Base-by-base conservation (phyloP, 352 stramenopile genomes). In the Saprolegnia diclina region DNA sequence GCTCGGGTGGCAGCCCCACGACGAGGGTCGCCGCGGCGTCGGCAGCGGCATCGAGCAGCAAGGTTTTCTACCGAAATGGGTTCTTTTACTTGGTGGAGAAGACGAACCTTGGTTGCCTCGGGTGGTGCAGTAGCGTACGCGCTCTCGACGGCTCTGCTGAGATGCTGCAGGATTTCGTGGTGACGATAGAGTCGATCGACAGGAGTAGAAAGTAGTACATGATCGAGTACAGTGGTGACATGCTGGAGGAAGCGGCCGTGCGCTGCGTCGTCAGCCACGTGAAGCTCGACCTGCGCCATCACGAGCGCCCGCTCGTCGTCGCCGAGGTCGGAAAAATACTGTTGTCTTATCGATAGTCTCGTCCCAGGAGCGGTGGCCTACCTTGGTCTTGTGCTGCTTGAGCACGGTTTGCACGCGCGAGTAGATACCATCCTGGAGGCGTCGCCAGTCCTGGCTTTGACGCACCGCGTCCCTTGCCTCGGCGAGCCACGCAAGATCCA, bases 301-400 rank as follows among this genome's bases (percentile, higher is more conserved):
- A 69, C 13, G 4, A 69, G 13, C 18, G 21, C 48, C 21, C 53
- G 63, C 24, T 69, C 63, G 13, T 69, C 50, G 11, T n/a, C 21
- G 22, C 19, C 44, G 9, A 69, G 37, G 53, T 69, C 63, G n/a
- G 45, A 44, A 46, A 69, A 69, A 22, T 69, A 38, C 63, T 69
- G 26, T 24, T 18, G 26, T 21, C 26, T 9, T 38, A 18, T 7
- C 44, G 26, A 62, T 29, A 44, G 10, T 10, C 14, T 55, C 18
- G 26, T 37, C n/a, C 24, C 19, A n/a, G 9, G 4, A 29, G n/a
- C 13, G 22, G 26, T 21, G 14, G 4, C 42, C 29, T 57, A 69
- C 63, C 63, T 69, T 69, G 19, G 48, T 69, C 18, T 69, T 61
- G 48, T 56, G 24, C 14, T 21, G 35, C n/a, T 59, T 69, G 44